Percentiles rank a stretch among this genome's conserved stretches.
Evolutionary conservation across 202 grass and related monocot genomes (phyloP).

Genomic region (Brachypodium distachyon): DNA sequence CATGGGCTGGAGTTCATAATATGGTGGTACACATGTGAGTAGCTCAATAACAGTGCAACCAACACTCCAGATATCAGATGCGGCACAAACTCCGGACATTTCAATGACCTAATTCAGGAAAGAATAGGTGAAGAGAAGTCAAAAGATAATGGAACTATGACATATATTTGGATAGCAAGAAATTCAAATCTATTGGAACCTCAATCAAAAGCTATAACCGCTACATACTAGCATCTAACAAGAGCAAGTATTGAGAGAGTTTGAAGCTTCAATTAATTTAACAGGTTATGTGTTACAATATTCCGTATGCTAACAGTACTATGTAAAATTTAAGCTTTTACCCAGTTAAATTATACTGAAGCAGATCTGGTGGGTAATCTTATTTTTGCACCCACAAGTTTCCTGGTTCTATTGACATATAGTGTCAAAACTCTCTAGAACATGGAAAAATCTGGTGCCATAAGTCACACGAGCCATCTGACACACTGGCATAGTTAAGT

Average conservation of each 20-base stretch:
- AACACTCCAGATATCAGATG: slow-evolving; percentile 99
- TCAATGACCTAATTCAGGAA: slow-evolving; percentile 78
- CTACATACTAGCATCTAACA: neutral
- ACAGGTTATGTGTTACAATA: neutral
- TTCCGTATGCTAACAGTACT: neutral
- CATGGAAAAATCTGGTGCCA: neutral
- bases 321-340: neutral
- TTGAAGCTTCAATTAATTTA: neutral
- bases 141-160: neutral
- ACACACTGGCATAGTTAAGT: neutral
- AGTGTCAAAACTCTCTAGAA: neutral
- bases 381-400: neutral
- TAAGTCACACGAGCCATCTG: neutral
- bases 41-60: slow-evolving; percentile 97
- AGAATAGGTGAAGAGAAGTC: neutral
- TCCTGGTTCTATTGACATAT: neutral
- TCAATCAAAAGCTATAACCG: neutral
- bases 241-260: neutral
- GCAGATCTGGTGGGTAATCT: neutral
- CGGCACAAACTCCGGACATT: slow-evolving; percentile 97
- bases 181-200: neutral
- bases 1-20: slow-evolving; percentile 99
- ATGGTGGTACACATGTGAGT: slow-evolving; percentile 88
- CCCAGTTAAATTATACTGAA: neutral
- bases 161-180: neutral